Conservation (phyloP, 2,329 filamentous ascomycete species). For the Xylogone sp. region DNA sequence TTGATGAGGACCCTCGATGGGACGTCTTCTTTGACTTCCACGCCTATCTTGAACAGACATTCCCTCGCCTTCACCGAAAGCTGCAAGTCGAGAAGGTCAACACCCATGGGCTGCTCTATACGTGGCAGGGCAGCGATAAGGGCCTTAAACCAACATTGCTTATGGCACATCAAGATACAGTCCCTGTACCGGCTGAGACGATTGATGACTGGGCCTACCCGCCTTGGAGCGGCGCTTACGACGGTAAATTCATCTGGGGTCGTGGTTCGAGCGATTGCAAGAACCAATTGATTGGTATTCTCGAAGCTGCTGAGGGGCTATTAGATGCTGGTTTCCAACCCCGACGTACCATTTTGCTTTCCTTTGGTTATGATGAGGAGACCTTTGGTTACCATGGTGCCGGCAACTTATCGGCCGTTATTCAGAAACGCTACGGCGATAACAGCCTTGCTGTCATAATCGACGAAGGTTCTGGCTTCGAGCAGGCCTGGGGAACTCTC, state of each 20-base stretch:
- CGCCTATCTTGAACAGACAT: conserved; percentile 40
- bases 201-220: conserved; percentile 42
- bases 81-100: conserved; percentile 50
- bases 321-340: conserved; percentile 47
- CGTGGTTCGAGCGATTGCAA: conserved; percentile 50
- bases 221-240: conserved; percentile 46
- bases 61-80: conserved; percentile 41
- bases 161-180: conserved; percentile 52
- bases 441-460: conserved; percentile 55
- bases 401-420: conserved; percentile 41
- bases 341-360: conserved; percentile 51
- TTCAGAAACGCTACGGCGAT: conserved; percentile 52
- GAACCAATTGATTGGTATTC: conserved; percentile 46
- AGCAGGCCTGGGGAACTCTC: conserved; percentile 35
- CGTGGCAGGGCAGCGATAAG: conserved; percentile 47
- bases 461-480: conserved; percentile 57
- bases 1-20: conserved; percentile 51
- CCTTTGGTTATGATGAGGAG: conserved; percentile 64
- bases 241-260: conserved; percentile 50
- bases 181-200: conserved; percentile 43
- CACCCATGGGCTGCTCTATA: conserved; percentile 57
- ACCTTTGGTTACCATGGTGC: conserved; percentile 54
- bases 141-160: conserved; percentile 47
- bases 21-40: conserved; percentile 47
- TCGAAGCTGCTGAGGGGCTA: conserved; percentile 50